Evolutionary conservation across 2,329 filamentous ascomycete species (phyloP), one percentile per base, ranked within the genome.

Genomic region (Pyricularia sp.): DNA sequence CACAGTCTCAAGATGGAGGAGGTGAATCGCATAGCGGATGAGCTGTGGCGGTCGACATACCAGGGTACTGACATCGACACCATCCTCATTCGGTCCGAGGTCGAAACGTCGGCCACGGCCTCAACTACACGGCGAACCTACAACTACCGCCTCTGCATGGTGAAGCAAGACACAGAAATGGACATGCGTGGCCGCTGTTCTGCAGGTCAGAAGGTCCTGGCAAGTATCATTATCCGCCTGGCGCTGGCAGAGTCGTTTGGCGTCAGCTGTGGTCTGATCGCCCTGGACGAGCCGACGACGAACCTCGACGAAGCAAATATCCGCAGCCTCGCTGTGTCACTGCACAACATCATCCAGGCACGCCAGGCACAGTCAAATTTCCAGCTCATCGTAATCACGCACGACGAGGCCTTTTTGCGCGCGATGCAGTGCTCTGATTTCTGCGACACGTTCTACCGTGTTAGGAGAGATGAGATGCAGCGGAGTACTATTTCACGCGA

Each of bases 161-260:
- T 97, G 73, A 99, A 99, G 82, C 91, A 94, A 77, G 93, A 96
- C 75, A 92, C 92, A 0, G 95, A 99, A 79, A 97, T 99, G 93
- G 95, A 99, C 81, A 99, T 99, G 95, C 92, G 95, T 71, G 96
- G 95, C 1, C 92, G 95, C 69, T 99, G 95, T 84, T 96, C 92
- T 73, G 95, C 95, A 0, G 95, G 95, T 3, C 95, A 99, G 78
- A 97, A 97, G 80, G 94, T 99, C 31, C 87, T 99, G 31, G 95
- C 95, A 4, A 93, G 90, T 79, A 99, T 99, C 81, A 96, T 99
- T 79, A 97, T 99, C 78, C 94, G 95, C 1, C 87, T 99, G 31
- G 95, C 96, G 14, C 86, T 99, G 65, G 95, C 95, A 3, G 95
- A 99, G 79, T 97, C 93, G 74, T 99, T 99, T 77, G 95, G 95